Base-by-base conservation (phyloP, 257 asterid genomes). In the Ajuga chamaepitys region DNA sequence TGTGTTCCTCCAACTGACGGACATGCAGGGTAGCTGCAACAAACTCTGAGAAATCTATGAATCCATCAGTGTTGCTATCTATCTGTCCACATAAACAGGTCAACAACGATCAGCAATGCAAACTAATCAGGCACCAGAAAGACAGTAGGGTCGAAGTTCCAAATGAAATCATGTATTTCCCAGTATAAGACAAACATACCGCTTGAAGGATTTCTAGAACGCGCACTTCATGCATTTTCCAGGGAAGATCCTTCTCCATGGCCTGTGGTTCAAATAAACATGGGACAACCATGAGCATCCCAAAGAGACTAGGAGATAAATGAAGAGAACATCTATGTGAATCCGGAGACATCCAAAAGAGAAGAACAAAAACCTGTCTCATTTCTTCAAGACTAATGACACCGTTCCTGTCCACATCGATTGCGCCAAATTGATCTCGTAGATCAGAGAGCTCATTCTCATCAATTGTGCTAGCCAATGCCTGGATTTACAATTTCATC, bases 11-110 rank as follows among this genome's bases (percentile, higher is more conserved):
- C 74, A 94, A 68, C 68, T 94, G 99, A 77, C 83, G 87, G 68
- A 94, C 97, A 46, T 94, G 99, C 41, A 94, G 67, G 0, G 99
- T 94, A 45, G 99, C 99, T 17, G 99, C 99, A 54, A 94, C 96
- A 52, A 94, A 94, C 82, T 94, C 99, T 10, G 92, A 26, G 89
- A 94, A 94, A 77, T 94, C 97, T 56, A 94, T 89, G 7, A 89
- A 92, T 54, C 99, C 97, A 71, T 94, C 99, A 0, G 99, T 85
- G 70, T 94, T 94, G 74, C 88, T 79, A 68, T 94, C 99, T 30
- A 94, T 91, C 99, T 94, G 97, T 80, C 62, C 74, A 55, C 38
- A 38, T 54, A 51, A 54, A 58, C 17, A 75, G 34, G 51, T 24
- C 28, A 68, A n/a, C 17, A 40, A 6, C 14, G 21, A 53, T 71